Conservation (phyloP, 164 flowering plant species). For the Paratinospora sagittata region DNA sequence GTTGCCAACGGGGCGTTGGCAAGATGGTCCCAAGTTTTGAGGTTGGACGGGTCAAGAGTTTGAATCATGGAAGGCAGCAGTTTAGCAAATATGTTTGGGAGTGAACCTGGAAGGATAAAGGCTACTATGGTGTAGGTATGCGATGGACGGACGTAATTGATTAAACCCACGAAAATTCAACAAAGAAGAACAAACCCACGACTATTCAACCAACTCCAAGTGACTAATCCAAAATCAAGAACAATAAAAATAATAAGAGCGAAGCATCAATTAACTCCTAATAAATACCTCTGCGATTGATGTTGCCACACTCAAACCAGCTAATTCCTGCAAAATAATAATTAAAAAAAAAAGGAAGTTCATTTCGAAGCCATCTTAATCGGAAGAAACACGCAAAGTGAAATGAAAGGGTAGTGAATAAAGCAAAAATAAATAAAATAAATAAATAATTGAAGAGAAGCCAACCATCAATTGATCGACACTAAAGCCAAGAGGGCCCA, state of each 20-base stretch:
- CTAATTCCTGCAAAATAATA: conserved; percentile 84
- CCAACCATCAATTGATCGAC: conserved; percentile 91
- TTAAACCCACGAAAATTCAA: too few species aligned
- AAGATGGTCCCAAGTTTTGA: too few species aligned
- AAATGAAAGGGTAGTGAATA: background rate
- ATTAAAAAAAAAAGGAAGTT: background rate
- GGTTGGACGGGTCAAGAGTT: too few species aligned
- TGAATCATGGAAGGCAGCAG: too few species aligned
- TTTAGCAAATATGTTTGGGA: too few species aligned
- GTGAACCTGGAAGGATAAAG: too few species aligned
- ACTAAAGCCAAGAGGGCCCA: conserved; percentile 93
- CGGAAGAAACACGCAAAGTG: background rate
- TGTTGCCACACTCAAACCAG: conserved; percentile 90
- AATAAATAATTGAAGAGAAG: background rate
- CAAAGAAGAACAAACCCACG: too few species aligned
- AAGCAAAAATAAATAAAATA: too few species aligned
- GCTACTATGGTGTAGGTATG: too few species aligned
- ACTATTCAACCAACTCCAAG: too few species aligned
- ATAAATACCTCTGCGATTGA: conserved; percentile 69
- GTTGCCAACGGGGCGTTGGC: too few species aligned
- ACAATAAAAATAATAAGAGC: background rate
- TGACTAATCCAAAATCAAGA: background rate
- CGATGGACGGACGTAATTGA: too few species aligned
- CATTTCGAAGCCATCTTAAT: background rate
- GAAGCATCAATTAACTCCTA: background rate